Percentiles rank a stretch among this genome's conserved stretches.
These are phyloP conservation scores for Rubroshorea leprosula DNA, from an alignment of 345 rosid species.

Conservation along the genomic window DNA sequence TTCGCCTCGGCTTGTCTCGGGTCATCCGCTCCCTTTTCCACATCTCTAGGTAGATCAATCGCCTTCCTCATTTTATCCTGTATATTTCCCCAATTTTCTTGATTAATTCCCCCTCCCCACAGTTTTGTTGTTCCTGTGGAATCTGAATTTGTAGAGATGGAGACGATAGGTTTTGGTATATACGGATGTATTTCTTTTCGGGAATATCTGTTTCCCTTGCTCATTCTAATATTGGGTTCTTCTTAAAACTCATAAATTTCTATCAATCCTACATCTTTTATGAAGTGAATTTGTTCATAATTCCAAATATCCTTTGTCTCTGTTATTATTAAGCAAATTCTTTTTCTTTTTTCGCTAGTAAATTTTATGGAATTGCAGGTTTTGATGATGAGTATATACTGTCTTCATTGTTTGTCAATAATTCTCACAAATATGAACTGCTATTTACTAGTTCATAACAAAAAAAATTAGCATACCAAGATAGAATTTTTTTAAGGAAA, in stretches of 20 bases:
- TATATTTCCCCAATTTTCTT: not conserved
- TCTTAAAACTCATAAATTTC: too few species aligned
- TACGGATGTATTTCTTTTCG: not conserved
- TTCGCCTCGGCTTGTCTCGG: slow-evolving; percentile 31
- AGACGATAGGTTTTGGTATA: not conserved
- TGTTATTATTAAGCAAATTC: not conserved
- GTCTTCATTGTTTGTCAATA: not conserved
- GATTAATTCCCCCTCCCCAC: not conserved
- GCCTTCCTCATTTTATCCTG: not conserved
- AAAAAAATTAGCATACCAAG: too few species aligned
- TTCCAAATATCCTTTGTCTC: not conserved
- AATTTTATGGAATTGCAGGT: not conserved
- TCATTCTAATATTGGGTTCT: not conserved
- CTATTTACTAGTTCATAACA: too few species aligned
- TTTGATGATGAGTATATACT: not conserved
- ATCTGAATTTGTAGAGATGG: not conserved
- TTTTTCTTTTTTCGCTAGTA: not conserved
- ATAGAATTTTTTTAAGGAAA: too few species aligned
- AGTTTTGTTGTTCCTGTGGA: not conserved
- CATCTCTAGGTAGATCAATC: slow-evolving; percentile 11
- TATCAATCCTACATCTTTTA: too few species aligned
- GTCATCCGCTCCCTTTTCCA: slow-evolving; percentile 22
- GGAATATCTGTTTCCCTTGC: not conserved
- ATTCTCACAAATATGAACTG: too few species aligned
- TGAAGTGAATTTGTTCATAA: too few species aligned